Percentiles rank a stretch among this genome's conserved stretches.
These are phyloP conservation scores for Nakazawaea ishiwadae DNA, from an alignment of 805 yeast genomes.

Conservation along the genomic window DNA sequence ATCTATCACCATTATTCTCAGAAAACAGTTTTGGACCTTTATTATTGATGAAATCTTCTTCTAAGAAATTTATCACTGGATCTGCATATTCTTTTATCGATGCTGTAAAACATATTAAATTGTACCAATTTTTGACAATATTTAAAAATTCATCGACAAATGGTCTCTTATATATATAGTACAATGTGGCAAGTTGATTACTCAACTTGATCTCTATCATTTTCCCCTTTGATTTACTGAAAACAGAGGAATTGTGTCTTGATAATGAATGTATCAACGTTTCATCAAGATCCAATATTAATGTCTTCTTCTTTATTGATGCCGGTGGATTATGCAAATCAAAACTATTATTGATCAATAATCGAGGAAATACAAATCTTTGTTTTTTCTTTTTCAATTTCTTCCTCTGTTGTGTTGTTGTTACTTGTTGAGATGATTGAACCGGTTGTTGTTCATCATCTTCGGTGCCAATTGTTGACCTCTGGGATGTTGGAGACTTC, in stretches of 20 bases:
- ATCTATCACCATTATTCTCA: conserved; percentile 16
- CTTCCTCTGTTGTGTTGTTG: neutral
- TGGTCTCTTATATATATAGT: conserved; percentile 90
- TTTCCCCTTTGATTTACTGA: conserved; percentile 45
- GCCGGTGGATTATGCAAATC: conserved; percentile 26
- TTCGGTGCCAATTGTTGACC: conserved; percentile 6
- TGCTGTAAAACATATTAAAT: conserved; percentile 89
- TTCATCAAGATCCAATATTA: conserved; percentile 89
- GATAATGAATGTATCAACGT: conserved; percentile 90
- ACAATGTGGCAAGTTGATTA: conserved; percentile 70
- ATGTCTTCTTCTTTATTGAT: conserved; percentile 43
- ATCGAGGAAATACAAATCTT: conserved; percentile 28
- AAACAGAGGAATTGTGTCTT: conserved; percentile 42
- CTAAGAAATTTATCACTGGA: conserved; percentile 92
- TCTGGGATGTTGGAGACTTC: conserved; percentile 25
- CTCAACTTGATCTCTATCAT: conserved; percentile 77
- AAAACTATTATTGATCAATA: conserved; percentile 26
- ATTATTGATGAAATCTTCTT: conserved; percentile 43
- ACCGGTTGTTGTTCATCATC: conserved; percentile 1
- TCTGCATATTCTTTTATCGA: conserved; percentile 94
- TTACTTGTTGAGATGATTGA: conserved; percentile 1
- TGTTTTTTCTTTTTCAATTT: conserved; percentile 11
- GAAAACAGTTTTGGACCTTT: conserved; percentile 13
- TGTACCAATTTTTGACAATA: conserved; percentile 81
- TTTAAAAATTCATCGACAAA: conserved; percentile 80